Evolutionary conservation across 192 early-diverging fungal genomes (phyloP).

Genomic region (Podila verticillata): DNA sequence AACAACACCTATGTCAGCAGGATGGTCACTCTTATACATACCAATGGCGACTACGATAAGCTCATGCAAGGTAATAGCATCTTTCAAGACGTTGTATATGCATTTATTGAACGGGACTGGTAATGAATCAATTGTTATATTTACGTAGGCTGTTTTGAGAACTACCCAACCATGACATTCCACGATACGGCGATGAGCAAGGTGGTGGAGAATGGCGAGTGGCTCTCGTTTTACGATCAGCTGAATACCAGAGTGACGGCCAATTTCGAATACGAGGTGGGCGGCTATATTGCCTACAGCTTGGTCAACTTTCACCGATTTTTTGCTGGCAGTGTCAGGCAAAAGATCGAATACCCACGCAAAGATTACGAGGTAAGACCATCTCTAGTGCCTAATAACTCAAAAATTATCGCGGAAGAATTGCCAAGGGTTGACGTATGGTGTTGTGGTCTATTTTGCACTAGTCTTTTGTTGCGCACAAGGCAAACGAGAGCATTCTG

Average conservation of each 20-base stretch:
- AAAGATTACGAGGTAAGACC: conserved; percentile 75
- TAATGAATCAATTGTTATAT: neutral
- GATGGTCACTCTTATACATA: conserved; percentile 59
- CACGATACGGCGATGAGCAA: conserved; percentile 78
- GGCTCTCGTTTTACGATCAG: conserved; percentile 85
- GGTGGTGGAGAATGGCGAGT: conserved; percentile 74
- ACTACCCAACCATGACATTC: conserved; percentile 83
- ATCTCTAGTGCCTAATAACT: neutral
- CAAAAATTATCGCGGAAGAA: neutral
- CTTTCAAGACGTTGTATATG: neutral
- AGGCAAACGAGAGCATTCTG: conserved; percentile 65
- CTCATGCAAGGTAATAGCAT: conserved; percentile 80
- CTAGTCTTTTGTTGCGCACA: conserved; percentile 54
- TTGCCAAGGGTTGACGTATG: neutral
- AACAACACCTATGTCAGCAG: conserved; percentile 61
- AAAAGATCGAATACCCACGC: conserved; percentile 78
- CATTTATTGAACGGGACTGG: neutral
- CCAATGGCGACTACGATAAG: conserved; percentile 88
- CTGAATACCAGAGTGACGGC: conserved; percentile 61
- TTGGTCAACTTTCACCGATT: conserved; percentile 81
- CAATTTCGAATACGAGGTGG: conserved; percentile 64
- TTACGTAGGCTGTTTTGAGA: conserved; percentile 86
- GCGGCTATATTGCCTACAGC: conserved; percentile 75
- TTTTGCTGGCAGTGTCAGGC: conserved; percentile 74
- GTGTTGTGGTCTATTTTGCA: neutral